phyloP scores from a whole-genome alignment of 345 rosid genomes.

The Excoecaria agallocha region DNA sequence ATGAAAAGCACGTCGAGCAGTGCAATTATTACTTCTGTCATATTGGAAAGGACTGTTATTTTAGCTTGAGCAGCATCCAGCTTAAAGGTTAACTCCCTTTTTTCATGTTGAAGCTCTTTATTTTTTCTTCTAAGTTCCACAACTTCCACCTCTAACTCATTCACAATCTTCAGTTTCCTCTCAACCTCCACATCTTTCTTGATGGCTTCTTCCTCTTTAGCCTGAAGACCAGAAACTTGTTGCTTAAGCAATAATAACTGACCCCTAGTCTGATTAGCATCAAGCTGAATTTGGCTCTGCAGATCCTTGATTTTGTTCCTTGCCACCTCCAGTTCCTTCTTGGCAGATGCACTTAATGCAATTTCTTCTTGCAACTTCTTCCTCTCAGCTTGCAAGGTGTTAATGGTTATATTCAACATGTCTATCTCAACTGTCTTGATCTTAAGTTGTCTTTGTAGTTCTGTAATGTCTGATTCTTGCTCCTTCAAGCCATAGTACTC shows the following conservation, averaged over 20 bases:
- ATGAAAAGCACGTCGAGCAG: not conserved
- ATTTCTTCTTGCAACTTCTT: conserved; percentile 87
- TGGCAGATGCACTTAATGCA: conserved; percentile 41
- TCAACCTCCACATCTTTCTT: conserved; percentile 67
- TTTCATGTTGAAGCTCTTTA: conserved; percentile 91
- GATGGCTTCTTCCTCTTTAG: conserved; percentile 78
- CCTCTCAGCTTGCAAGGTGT: conserved; percentile 78
- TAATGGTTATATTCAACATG: conserved; percentile 85
- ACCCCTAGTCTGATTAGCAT: conserved; percentile 89
- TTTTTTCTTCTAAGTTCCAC: conserved; percentile 90
- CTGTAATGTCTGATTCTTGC: conserved; percentile 70
- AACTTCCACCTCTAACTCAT: conserved; percentile 76
- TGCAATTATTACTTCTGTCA: conserved; percentile 71
- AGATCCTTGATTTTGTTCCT: conserved; percentile 80
- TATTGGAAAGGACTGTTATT: conserved; percentile 62
- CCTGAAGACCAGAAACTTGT: conserved; percentile 78
- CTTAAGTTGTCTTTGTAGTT: conserved; percentile 85
- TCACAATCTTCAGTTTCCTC: conserved; percentile 64
- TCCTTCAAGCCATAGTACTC: conserved; percentile 95
- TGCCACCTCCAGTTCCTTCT: conserved; percentile 74
- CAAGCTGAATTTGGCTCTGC: conserved; percentile 91
- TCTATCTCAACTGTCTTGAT: conserved; percentile 89
- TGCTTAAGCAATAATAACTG: conserved; percentile 87
- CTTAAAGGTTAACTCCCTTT: conserved; percentile 75
- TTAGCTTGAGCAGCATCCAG: conserved; percentile 83